Percentiles rank a stretch among this genome's conserved stretches.
Conservation (phyloP, 2,329 filamentous ascomycete species). For the Aureobasidium pullulans region DNA sequence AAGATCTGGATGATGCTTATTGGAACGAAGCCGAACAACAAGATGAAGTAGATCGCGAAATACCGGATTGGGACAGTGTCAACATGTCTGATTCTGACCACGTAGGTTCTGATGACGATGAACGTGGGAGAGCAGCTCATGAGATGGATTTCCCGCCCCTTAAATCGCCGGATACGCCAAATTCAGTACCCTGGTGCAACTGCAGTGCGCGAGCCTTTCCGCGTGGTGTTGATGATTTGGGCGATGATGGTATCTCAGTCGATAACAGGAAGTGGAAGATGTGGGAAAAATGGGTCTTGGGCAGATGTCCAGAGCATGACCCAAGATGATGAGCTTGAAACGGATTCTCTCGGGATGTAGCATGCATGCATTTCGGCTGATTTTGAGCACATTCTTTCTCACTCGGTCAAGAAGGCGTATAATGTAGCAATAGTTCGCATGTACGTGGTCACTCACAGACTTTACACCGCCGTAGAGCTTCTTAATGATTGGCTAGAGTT, state of each 20-base stretch:
- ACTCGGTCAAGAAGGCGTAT: too few species aligned
- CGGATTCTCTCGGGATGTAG: too few species aligned
- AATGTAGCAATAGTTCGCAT: too few species aligned
- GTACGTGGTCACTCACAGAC: too few species aligned
- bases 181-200: conserved; percentile 40
- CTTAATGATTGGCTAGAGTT: too few species aligned
- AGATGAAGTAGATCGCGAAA: conserved; percentile 17
- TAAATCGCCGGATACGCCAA: conserved; percentile 38
- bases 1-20: conserved; percentile 6
- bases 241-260: conserved; percentile 42
- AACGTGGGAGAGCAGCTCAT: conserved; percentile 31
- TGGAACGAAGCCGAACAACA: not conserved
- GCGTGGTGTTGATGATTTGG: conserved; percentile 38
- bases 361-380: too few species aligned
- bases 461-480: too few species aligned
- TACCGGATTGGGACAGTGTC: conserved; percentile 16
- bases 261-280: conserved; percentile 44
- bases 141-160: conserved; percentile 39
- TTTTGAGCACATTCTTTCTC: too few species aligned
- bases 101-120: conserved; percentile 29
- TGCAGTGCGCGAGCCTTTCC: conserved; percentile 32
- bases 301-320: conserved; percentile 17
- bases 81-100: conserved; percentile 15
- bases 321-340: not conserved
- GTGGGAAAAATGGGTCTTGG: conserved; percentile 50